These are phyloP conservation scores for Dipteronia dyeriana DNA, from an alignment of 345 rosid species.

Conservation along the genomic window DNA sequence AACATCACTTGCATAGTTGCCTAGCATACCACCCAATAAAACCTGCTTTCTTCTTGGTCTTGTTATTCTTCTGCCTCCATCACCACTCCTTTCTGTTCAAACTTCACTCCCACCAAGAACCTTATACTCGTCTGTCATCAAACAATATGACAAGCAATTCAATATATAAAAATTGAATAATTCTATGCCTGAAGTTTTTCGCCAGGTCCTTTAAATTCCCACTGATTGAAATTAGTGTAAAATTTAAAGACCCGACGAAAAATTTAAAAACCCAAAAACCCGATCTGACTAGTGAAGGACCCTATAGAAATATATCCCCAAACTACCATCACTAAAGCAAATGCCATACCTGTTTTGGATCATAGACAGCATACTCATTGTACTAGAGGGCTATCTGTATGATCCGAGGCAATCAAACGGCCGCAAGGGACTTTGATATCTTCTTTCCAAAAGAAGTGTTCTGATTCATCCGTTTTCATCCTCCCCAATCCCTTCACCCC, in stretches of 20 bases:
- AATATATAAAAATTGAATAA: background rate
- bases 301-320: background rate
- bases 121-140: constrained; percentile 53
- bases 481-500: constrained; percentile 78
- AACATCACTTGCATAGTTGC: background rate
- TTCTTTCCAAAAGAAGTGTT: constrained; percentile 60
- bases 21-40: background rate
- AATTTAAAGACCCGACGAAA: too few relatives aligned
- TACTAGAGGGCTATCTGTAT: constrained; percentile 63
- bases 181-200: too few relatives aligned
- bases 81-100: constrained; percentile 52
- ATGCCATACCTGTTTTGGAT: constrained; percentile 62
- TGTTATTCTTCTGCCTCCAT: constrained; percentile 35
- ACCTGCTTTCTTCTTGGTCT: background rate
- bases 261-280: too few relatives aligned
- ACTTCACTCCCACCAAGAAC: constrained; percentile 75
- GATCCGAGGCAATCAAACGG: constrained; percentile 53
- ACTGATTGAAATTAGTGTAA: too few relatives aligned
- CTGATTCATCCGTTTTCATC: constrained; percentile 72
- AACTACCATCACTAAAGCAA: too few relatives aligned
- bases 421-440: constrained; percentile 81
- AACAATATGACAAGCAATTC: background rate
- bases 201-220: too few relatives aligned
- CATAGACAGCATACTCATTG: constrained; percentile 79
- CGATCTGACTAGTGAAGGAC: too few relatives aligned